Percentiles rank a stretch among this genome's conserved stretches.
Conservation (phyloP, 2,329 filamentous ascomycete species). For the Nemania diffusa region DNA sequence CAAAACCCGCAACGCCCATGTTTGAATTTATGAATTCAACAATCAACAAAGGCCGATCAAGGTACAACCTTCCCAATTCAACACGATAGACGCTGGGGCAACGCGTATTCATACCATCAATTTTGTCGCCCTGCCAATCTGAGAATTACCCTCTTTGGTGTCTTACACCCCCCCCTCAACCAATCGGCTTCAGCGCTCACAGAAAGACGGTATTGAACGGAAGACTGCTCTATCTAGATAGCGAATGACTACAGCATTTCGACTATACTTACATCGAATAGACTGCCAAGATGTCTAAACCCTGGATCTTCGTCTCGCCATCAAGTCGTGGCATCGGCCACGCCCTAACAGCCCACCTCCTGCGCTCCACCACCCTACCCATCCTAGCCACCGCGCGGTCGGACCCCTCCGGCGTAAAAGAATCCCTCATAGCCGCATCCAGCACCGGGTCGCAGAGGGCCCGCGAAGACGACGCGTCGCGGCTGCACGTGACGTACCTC, state of each 20-base stretch:
- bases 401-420: constrained; percentile 52
- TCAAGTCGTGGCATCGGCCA: constrained; percentile 61
- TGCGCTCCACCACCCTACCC: constrained; percentile 59
- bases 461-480: constrained; percentile 42
- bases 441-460: constrained; percentile 39
- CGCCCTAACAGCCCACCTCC: constrained; percentile 60
- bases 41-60: neutral
- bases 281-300: constrained; percentile 54
- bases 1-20: neutral
- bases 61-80: neutral
- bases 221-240: neutral
- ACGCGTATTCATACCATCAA: neutral
- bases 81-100: neutral
- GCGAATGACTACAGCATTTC: neutral
- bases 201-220: neutral
- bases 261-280: neutral
- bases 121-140: constrained; percentile 6
- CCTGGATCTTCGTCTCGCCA: constrained; percentile 62
- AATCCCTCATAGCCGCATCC: constrained; percentile 43
- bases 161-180: neutral
- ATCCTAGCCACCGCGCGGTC: constrained; percentile 59
- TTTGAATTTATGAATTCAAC: constrained; percentile 2
- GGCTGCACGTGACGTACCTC: constrained; percentile 54
- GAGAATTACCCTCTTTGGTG: constrained; percentile 33
- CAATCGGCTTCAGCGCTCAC: constrained; percentile 17